phyloP scores from a whole-genome alignment of 208 protist species.

The Acanthamoeba royreba region DNA sequence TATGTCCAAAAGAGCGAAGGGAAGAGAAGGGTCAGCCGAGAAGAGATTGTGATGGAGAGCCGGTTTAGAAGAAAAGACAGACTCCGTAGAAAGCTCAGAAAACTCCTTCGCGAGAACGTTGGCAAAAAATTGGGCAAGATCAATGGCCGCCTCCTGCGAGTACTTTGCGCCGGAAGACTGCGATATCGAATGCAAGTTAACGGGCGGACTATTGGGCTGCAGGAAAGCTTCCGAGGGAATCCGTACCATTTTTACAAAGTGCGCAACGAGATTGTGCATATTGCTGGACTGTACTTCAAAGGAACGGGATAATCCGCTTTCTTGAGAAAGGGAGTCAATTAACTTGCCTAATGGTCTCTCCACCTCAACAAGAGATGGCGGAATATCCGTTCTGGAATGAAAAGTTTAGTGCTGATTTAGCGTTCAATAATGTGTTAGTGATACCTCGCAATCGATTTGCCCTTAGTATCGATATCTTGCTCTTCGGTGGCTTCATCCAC shows the following conservation, averaged over 20 bases:
- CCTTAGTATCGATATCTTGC: background rate
- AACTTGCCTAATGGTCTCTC: slow-evolving; percentile 24
- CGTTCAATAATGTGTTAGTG: background rate
- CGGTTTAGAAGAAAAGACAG: slow-evolving; percentile 26
- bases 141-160: background rate
- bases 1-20: background rate
- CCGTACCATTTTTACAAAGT: slow-evolving; percentile 50
- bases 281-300: background rate
- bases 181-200: background rate
- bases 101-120: slow-evolving; percentile 3
- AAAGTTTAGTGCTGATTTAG: too few relatives aligned
- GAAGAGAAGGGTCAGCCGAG: background rate
- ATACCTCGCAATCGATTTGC: background rate
- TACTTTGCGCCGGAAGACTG: background rate
- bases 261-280: background rate
- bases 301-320: background rate
- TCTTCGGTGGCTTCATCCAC: background rate
- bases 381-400: slow-evolving; percentile 38
- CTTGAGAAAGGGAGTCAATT: background rate
- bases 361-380: background rate
- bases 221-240: background rate
- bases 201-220: background rate
- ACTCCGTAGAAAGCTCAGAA: background rate
- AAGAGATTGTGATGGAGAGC: background rate
- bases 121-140: background rate